Base-by-base conservation (phyloP, 441 rosid genomes). In the Adansonia madagascariensis region DNA sequence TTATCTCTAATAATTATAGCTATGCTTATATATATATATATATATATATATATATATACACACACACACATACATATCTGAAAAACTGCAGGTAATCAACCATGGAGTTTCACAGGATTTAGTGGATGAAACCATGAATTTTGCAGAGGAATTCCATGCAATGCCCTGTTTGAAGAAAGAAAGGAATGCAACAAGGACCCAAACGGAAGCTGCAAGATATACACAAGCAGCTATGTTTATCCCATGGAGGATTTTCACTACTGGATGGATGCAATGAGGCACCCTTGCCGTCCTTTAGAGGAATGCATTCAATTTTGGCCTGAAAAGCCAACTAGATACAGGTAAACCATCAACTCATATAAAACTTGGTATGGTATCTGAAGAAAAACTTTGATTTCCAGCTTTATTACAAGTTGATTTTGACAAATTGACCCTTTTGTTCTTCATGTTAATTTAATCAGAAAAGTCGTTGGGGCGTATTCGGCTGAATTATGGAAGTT, bases 261-360 rank as follows among this genome's bases (percentile, higher is more conserved):
- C 4, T 85, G 88, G 88, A 82, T 87, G 2, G 87, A 85, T 22
- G 67, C 46, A 22, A 10, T 85, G 44, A 82, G 76, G 27, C 89
- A 85, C 52, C 77, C 80, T 63, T 85, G 85, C 53, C 76, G 77
- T 67, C 88, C 89, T 12, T 15, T 79, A 18, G 73, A 84, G 15
- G 74, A 80, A 24, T 77, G 69, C 80, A 22, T 73, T 27, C 66
- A 66, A 20, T 59, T 61, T 39, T 88, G 90, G 90, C 86, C 85
- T 14, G 66, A 82, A 52, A 88, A 84, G 31, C 86, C 91, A 11
- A 14, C 57, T n/a, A 47, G 71, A 76, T 85, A 85, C 74, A 72
- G 83, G 84, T 80, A 75, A 63, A 15, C n/a, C 31, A 3, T 44
- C 20, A 24, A 35, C 4, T 35, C 39, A 35, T 35, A 3, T 35